These are phyloP conservation scores for Naganishia liquefaciens DNA, from an alignment of 1,284 basidiomycete genomes.

Conservation along the genomic window DNA sequence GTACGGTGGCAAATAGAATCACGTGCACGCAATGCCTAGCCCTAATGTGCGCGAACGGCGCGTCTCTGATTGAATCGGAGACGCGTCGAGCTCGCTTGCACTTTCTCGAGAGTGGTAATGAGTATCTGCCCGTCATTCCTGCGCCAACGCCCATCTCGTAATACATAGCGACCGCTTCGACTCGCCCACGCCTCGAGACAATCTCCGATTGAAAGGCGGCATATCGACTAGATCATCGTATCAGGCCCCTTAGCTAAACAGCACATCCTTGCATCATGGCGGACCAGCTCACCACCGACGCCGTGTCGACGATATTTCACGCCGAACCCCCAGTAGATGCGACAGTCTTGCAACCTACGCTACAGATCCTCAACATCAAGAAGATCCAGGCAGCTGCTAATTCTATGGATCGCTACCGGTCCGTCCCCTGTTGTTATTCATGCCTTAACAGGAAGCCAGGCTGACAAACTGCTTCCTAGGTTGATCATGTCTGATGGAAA, in stretches of 20 bases:
- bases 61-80: neutral
- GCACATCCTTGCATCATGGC: slow-evolving; percentile 14
- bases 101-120: no score
- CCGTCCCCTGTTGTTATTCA: slow-evolving; percentile 27
- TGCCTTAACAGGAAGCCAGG: neutral
- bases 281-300: slow-evolving; percentile 43
- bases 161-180: no score
- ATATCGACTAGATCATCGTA: neutral
- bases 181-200: no score
- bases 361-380: slow-evolving; percentile 82
- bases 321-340: slow-evolving; percentile 40
- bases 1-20: no score
- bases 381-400: slow-evolving; percentile 59
- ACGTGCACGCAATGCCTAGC: no score
- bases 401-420: slow-evolving; percentile 52
- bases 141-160: no score
- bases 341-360: slow-evolving; percentile 59
- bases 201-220: no score
- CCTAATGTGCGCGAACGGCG: neutral
- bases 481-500: slow-evolving; percentile 67
- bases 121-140: neutral
- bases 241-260: neutral
- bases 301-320: slow-evolving; percentile 43
- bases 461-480: slow-evolving; percentile 39
- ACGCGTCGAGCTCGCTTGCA: neutral